These are phyloP conservation scores for Cenococcum geophilum DNA, from an alignment of 495 filamentous ascomycete genomes.

Conservation along the genomic window DNA sequence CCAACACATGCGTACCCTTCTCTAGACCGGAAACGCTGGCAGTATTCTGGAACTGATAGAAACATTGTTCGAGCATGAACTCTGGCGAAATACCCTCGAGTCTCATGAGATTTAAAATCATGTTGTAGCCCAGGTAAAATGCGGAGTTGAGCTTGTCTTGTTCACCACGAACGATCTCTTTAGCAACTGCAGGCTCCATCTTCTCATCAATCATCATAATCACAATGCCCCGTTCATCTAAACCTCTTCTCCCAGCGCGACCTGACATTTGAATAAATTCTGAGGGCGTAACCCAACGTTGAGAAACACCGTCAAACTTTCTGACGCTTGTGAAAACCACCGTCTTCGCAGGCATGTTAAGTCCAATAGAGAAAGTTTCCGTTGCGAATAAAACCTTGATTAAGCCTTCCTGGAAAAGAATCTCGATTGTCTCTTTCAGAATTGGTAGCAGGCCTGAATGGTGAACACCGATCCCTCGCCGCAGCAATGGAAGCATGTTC, in stretches of 20 bases:
- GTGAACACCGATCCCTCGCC: conserved; percentile 92
- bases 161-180: conserved; percentile 89
- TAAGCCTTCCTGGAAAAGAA: conserved; percentile 94
- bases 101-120: conserved; percentile 92
- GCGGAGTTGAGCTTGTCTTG: conserved; percentile 96
- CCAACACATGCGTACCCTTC: conserved; percentile 44
- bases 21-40: conserved; percentile 77
- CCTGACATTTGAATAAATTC: conserved; percentile 99
- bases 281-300: conserved; percentile 83
- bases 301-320: conserved; percentile 82
- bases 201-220: conserved; percentile 99
- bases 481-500: conserved; percentile 82
- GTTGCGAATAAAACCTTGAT: conserved; percentile 98
- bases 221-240: conserved; percentile 96
- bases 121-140: conserved; percentile 98
- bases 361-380: conserved; percentile 95
- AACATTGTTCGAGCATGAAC: conserved; percentile 93
- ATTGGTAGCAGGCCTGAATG: conserved; percentile 94
- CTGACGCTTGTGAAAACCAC: conserved; percentile 95
- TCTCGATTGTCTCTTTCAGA: conserved; percentile 97
- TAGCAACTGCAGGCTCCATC: conserved; percentile 90
- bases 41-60: conserved; percentile 96
- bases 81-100: conserved; percentile 95
- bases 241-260: conserved; percentile 88
- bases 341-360: conserved; percentile 99